phyloP scores from a whole-genome alignment of 139 green algal species.

The Volvox reticuliferus region DNA sequence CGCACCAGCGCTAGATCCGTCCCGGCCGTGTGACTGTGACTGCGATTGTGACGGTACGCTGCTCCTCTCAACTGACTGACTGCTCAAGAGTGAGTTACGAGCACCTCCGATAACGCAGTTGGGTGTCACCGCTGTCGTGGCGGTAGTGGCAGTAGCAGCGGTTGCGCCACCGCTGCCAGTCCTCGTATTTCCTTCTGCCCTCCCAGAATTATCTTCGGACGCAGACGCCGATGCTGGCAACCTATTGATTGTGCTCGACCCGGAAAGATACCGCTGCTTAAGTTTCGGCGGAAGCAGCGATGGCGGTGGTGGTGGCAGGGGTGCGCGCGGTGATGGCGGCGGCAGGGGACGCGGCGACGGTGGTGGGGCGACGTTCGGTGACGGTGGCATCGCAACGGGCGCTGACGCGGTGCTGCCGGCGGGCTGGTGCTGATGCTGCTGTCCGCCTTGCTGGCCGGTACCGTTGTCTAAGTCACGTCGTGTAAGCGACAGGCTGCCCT shows the following conservation, averaged over 20 bases:
- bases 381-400: neutral
- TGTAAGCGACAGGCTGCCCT: neutral
- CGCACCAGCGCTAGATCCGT: neutral
- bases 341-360: neutral
- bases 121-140: neutral
- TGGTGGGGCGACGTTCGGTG: neutral
- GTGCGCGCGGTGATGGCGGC: neutral
- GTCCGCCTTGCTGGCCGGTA: neutral
- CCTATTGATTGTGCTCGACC: neutral
- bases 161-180: neutral
- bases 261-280: constrained; percentile 17
- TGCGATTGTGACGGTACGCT: neutral
- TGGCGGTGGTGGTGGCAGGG: neutral
- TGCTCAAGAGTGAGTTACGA: constrained; percentile 4
- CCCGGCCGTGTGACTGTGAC: neutral
- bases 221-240: neutral
- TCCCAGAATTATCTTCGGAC: neutral
- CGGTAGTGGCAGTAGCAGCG: neutral
- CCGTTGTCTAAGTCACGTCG: neutral
- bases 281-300: constrained; percentile 27
- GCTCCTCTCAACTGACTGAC: neutral
- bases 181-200: neutral
- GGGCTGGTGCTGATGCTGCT: neutral
- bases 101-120: neutral
- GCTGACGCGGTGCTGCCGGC: neutral